Evolutionary conservation across 176 grass and related monocot genomes (phyloP), one percentile per base, ranked within the genome.

Genomic region (Lolium rigidum): DNA sequence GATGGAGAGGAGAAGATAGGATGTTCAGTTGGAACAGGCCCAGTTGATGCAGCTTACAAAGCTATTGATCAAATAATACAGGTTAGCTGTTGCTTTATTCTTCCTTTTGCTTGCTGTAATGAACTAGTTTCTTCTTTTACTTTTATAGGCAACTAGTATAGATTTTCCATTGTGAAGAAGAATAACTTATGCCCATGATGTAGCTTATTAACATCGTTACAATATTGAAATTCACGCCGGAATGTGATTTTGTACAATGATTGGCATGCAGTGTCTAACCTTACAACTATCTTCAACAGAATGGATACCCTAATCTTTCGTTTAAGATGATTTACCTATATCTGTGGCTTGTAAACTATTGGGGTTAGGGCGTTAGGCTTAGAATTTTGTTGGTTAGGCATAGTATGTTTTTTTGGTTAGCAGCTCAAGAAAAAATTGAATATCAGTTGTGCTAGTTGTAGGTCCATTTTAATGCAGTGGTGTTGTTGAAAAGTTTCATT

Each of bases 41-140:
- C 97, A 52, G 93, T 98, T 70, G 97, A 98, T 91, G 97, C 97
- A 89, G 91, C 97, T 74, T 98, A 98, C 88, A 98, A 98, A 37
- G 97, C 97, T 75, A 88, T 95, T 86, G 97, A 95, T 58, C 66
- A 93, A 82, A 98, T 98, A 89, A 90, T 94, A 60, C 78, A 98
- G 97, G 94, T 98, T 77, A 70, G 0, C 41, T 76, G 2, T 16
- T 20, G 6, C 49, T 70, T 48, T 41, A 41, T 24, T 85, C 57
- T 55, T 37, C 1, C 6, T 78, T 16, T 51, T 92, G 80, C 51
- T 86, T 6, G 37, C 6, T 39, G 3, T 47, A 62, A 13, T 47
- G 79, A 5, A 35, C 25, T 47, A 11, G 3, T 16, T 26, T 17
- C 44, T 46, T 46, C 11, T 43, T 41, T 75, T 50, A 28, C 16